These are phyloP conservation scores for Mrakia frigida DNA, from an alignment of 768 basidiomycete species.

Conservation along the genomic window DNA sequence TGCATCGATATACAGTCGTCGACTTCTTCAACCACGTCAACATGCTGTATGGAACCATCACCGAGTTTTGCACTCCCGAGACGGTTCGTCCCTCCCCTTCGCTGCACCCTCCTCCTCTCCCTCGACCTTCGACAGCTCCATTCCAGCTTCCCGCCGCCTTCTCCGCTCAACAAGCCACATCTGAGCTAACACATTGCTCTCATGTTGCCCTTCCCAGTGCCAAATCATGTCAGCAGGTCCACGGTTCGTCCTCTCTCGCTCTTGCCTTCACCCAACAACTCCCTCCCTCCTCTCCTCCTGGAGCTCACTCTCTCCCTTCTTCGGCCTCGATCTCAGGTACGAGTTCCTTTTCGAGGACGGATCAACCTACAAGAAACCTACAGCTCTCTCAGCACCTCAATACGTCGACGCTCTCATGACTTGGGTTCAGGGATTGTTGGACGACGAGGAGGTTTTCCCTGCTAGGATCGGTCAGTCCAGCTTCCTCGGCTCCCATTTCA, in stretches of 20 bases:
- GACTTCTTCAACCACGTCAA: constrained; percentile 99
- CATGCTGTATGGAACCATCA: constrained; percentile 97
- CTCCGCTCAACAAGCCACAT: no score
- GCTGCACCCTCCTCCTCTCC: no score
- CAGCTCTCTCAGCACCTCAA: constrained; percentile 50
- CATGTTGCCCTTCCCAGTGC: constrained; percentile 53
- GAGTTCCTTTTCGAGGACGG: constrained; percentile 34
- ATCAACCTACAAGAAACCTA: constrained; percentile 39
- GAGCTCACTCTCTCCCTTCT: neutral
- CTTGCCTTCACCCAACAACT: neutral
- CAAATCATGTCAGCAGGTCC: constrained; percentile 97
- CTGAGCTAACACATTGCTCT: neutral
- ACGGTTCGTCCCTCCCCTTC: constrained; percentile 12
- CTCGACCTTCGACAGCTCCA: no score
- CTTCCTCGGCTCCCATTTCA: neutral
- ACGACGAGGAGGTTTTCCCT: constrained; percentile 88
- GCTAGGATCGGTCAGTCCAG: constrained; percentile 74
- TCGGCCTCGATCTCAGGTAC: neutral
- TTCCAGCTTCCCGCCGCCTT: no score
- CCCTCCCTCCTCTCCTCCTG: neutral
- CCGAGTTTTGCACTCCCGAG: constrained; percentile 92
- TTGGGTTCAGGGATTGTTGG: constrained; percentile 88
- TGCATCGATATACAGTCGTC: constrained; percentile 58
- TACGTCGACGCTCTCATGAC: constrained; percentile 99
- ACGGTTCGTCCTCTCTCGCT: constrained; percentile 53